Conservation (phyloP, 305 asterid species). For the Fraxinus baroniana region DNA sequence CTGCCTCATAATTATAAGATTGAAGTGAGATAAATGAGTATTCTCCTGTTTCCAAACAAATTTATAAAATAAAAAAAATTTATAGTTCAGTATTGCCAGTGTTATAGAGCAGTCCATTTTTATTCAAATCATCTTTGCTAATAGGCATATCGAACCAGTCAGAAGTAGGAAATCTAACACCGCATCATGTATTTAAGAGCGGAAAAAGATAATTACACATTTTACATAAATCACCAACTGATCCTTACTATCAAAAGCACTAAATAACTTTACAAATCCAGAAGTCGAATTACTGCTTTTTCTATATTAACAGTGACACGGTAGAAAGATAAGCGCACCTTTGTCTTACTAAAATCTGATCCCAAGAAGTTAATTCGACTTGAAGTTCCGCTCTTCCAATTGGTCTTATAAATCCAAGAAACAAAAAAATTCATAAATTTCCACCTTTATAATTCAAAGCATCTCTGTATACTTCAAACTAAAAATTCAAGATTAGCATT, state of each 20-base stretch:
- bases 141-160: slow-evolving; percentile 2
- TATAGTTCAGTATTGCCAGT: neutral
- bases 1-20: neutral
- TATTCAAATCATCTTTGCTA: neutral
- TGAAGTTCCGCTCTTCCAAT: slow-evolving; percentile 33
- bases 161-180: neutral
- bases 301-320: neutral
- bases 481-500: neutral
- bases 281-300: neutral
- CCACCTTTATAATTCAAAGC: neutral
- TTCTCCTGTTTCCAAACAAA: neutral
- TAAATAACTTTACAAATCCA: neutral
- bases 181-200: neutral
- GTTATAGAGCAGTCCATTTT: neutral
- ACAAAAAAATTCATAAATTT: slow-evolving; percentile 3
- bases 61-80: neutral
- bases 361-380: slow-evolving; percentile 33
- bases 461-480: neutral
- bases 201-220: neutral
- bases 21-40: neutral
- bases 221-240: slow-evolving; percentile 8
- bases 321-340: slow-evolving; percentile 37
- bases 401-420: slow-evolving; percentile 33
- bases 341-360: slow-evolving; percentile 30
- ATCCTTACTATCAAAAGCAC: neutral